Conservation (phyloP, 306 rosid genomes). For the Cicer bijugum region DNA sequence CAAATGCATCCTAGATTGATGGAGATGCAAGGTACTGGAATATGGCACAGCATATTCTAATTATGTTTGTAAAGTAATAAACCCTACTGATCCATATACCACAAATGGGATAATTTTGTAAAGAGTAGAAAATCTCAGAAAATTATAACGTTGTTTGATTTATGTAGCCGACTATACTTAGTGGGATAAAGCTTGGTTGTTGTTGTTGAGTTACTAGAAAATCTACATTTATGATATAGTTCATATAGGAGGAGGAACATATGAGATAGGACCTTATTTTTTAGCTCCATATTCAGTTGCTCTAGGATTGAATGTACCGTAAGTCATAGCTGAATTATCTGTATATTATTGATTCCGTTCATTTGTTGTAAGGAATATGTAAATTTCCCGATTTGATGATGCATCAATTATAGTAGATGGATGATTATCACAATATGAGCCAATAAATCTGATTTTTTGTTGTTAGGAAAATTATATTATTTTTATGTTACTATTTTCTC, state of each 20-base stretch:
- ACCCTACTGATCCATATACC: slow-evolving; percentile 13
- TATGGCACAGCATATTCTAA: slow-evolving; percentile 16
- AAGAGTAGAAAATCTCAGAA: not conserved
- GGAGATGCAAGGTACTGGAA: slow-evolving; percentile 31
- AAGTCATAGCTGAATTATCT: slow-evolving; percentile 1
- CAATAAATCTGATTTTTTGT: too few species aligned
- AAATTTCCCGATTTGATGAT: slow-evolving; percentile 4
- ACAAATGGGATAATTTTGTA: slow-evolving; percentile 8
- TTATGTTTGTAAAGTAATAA: not conserved
- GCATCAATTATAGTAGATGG: not conserved
- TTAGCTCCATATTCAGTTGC: not conserved
- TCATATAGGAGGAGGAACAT: not conserved
- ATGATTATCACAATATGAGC: not conserved
- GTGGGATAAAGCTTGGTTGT: too few species aligned
- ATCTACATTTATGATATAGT: slow-evolving; percentile 13
- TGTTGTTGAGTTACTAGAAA: slow-evolving; percentile 5
- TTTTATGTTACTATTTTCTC: too few species aligned
- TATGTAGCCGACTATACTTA: too few species aligned
- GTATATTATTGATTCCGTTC: slow-evolving; percentile 2
- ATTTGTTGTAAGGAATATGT: slow-evolving; percentile 13
- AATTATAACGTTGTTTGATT: too few species aligned
- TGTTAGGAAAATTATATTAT: too few species aligned
- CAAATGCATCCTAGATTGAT: slow-evolving; percentile 24
- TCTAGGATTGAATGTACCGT: not conserved
- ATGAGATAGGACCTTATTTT: not conserved